Evolutionary conservation across 768 basidiomycete genomes (phyloP), one percentile per base, ranked within the genome.

Genomic region (Clavaria fumosa): DNA sequence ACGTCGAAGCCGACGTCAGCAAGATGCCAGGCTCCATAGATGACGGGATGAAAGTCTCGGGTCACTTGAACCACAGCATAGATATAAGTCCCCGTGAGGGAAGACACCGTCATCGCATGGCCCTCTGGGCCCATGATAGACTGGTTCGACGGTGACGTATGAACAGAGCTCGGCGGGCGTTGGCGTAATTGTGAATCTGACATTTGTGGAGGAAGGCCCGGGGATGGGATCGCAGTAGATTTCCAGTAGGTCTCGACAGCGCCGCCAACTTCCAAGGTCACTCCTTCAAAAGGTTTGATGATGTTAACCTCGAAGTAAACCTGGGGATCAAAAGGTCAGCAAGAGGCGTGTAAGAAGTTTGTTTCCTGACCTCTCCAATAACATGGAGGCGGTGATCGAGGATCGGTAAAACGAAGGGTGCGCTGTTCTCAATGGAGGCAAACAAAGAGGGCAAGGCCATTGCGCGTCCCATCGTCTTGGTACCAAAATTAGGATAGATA

Each of bases 201-300:
- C 37, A 53, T 55, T 31, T 51, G 59, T 45, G 55, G 60, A 45
- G 52, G 57, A 9, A 52, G 53, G 11, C 49, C 53, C 10, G 71
- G 63, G 14, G 61, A 61, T 3, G 67, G 55, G 31, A 61, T 58
- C 21, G 63, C 63, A 14, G 78, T 74, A 2, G 90, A 91, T 60
- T 96, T 97, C 95, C 95, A 99, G 55, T 99, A 99, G 0, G 93
- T 99, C 60, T 97, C 91, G 20, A 97, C 72, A 36, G 84, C 77
- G 18, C 95, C 93, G 17, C 90, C 91, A 38, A 96, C 81, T 58
- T 91, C 86, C 9, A 97, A 67, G 40, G 88, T 88, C 34, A 89
- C 86, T 2, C 85, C 89, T 40, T 78, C 75, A 59, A 97, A 97
- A 1, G 89, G 82, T 6, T 76, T 79, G 43, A 93, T 75, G 40